Percentiles rank a stretch among this genome's conserved stretches.
Evolutionary conservation across 1,139 yeast species (phyloP).

Genomic region (Groenewaldozyma sp.): DNA sequence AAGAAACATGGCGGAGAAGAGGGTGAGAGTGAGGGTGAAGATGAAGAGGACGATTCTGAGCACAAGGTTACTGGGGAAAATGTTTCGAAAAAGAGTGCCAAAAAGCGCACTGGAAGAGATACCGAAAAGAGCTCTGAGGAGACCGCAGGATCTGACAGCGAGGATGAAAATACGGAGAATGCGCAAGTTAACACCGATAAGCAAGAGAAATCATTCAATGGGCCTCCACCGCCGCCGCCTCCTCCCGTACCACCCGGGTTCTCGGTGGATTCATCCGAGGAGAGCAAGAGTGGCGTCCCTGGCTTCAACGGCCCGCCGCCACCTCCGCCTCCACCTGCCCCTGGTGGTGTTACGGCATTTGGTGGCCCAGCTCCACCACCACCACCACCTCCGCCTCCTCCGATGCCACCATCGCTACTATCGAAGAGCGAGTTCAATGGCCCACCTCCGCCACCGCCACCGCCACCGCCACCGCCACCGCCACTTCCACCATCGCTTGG

Average conservation of each 20-base stretch:
- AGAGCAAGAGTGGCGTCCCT: background rate
- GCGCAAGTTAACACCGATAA: constrained; percentile 6
- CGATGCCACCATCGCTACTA: constrained; percentile 28
- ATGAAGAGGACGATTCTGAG: constrained; percentile 6
- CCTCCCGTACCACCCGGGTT: constrained; percentile 2
- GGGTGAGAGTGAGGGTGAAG: constrained; percentile 2
- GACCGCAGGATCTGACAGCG: background rate
- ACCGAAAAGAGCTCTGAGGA: background rate
- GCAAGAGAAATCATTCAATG: constrained; percentile 6
- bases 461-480: constrained; percentile 28
- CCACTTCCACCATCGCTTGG: constrained; percentile 28
- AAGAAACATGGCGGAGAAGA: constrained; percentile 5
- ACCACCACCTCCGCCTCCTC: constrained; percentile 25
- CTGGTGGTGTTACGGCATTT: constrained; percentile 8
- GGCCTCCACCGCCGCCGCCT: constrained; percentile 4
- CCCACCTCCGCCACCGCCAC: constrained; percentile 30
- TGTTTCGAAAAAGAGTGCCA: too few relatives aligned
- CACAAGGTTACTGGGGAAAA: constrained; percentile 4
- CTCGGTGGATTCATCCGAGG: too few relatives aligned
- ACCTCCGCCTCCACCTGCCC: constrained; percentile 17
- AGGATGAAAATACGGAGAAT: constrained; percentile 1
- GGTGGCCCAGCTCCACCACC: constrained; percentile 25
- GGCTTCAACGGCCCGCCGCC: constrained; percentile 14
- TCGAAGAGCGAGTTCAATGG: constrained; percentile 20
- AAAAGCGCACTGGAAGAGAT: too few relatives aligned